These are phyloP conservation scores for Pyrenochaeta sp. DNA, from an alignment of 2,329 filamentous ascomycete genomes.

Conservation along the genomic window DNA sequence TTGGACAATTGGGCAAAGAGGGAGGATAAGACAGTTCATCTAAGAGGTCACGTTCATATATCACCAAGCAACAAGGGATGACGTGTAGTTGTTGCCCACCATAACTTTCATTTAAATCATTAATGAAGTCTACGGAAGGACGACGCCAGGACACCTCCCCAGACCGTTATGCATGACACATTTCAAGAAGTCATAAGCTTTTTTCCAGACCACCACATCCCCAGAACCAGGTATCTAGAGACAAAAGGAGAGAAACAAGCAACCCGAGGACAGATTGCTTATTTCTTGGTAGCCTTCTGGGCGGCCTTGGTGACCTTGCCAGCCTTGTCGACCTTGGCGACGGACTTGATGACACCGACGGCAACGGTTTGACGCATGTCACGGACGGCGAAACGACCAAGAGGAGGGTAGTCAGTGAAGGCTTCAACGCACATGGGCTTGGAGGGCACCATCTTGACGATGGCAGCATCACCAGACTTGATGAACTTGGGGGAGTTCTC, in stretches of 20 bases:
- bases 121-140: conserved; percentile 51
- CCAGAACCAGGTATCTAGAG: conserved; percentile 47
- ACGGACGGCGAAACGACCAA: conserved; percentile 99
- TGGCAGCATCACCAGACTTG: conserved; percentile 99
- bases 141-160: conserved; percentile 44
- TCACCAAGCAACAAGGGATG: not conserved
- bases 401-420: conserved; percentile 99
- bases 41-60: too few relatives aligned
- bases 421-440: conserved; percentile 99
- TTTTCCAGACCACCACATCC: conserved; percentile 48
- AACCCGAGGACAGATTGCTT: conserved; percentile 41
- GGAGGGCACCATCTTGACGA: conserved; percentile 99
- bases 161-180: conserved; percentile 50
- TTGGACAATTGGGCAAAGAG: not conserved
- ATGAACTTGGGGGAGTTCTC: conserved; percentile 97
- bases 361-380: conserved; percentile 87
- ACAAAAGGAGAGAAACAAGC: conserved; percentile 45
- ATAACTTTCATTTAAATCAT: conserved; percentile 50
- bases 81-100: conserved; percentile 35
- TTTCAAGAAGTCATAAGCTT: conserved; percentile 47
- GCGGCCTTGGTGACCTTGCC: conserved; percentile 62
- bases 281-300: conserved; percentile 54
- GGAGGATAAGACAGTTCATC: too few relatives aligned
- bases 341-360: conserved; percentile 90
- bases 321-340: conserved; percentile 58